Base-by-base conservation (phyloP, 139 green algal genomes). In the Trebouxia sp. region DNA sequence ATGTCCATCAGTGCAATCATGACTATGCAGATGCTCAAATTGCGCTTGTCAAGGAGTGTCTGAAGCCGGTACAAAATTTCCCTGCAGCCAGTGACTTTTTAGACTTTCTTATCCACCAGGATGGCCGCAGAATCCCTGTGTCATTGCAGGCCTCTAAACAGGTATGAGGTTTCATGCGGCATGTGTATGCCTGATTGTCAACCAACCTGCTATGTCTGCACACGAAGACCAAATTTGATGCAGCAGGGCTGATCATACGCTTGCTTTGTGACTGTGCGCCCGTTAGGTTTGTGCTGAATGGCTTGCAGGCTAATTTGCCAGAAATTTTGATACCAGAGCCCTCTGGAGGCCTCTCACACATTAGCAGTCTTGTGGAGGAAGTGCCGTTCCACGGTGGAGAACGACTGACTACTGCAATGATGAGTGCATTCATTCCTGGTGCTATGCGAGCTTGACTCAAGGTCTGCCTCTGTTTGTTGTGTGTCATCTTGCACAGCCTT, bases 281-380 rank as follows among this genome's bases (percentile, higher is more conserved):
- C 24, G 58, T 69, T 30, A 69, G 58, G 24, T 42, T 10, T 43
- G 58, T 10, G n/a, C n/a, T n/a, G 30, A 10, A 26, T n/a, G 30
- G 30, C 14, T 70, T 70, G 58, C 58, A 70, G 58, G 58, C 58
- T 42, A 32, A 70, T 70, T 70, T 28, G 58, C 58, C 58, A 70
- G 58, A 70, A 1, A n/a, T 70, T 70, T 70, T 70, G 58, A 70
- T 70, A 70, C 30, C 58, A 6, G 47, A 53, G 47, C 20, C 47
- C 1, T 11, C 47, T 5, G 47, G 47, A 53, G 47, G 47, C 47
- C 47, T 53, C 20, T 53, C 47, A 11, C 47, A 53, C 20, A 53
- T 53, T 17, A 53, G 47, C 58, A 70, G 58, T 3, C 58, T 70
- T 70, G 58, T 70, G 9, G 58, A 70, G 58, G 58, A 43, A n/a